phyloP scores from a whole-genome alignment of 192 early-diverging fungal genomes.

The Linnemannia elongata region DNA sequence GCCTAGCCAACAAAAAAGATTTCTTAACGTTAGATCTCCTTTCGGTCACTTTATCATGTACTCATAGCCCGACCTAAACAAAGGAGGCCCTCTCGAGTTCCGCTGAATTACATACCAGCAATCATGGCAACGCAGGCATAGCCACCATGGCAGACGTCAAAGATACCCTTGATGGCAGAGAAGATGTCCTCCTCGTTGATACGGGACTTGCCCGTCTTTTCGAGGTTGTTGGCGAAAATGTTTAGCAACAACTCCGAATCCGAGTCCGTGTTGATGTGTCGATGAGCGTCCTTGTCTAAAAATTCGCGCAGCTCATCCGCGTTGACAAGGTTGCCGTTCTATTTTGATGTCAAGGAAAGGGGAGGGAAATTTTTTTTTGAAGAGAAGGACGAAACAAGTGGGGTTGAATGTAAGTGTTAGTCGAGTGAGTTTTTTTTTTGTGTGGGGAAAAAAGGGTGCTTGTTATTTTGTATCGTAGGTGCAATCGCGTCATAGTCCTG shows the following conservation, averaged over 20 bases:
- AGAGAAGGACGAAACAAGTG: background rate
- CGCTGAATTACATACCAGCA: constrained; percentile 69
- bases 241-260: constrained; percentile 98
- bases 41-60: too few relatives aligned
- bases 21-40: background rate
- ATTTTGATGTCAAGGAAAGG: constrained; percentile 9
- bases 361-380: background rate
- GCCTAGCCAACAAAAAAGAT: constrained; percentile 43
- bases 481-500: background rate
- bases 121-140: constrained; percentile 97
- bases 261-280: constrained; percentile 99
- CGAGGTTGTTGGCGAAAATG: constrained; percentile 96
- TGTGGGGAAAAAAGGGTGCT: background rate
- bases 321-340: constrained; percentile 99
- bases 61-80: too few relatives aligned
- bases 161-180: constrained; percentile 85
- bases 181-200: constrained; percentile 99
- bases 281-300: constrained; percentile 93
- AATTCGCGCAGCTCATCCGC: constrained; percentile 86
- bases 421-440: constrained; percentile 22
- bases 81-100: too few relatives aligned
- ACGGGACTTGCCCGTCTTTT: constrained; percentile 94
- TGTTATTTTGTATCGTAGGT: background rate
- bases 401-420: background rate
- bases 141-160: constrained; percentile 85